Evolutionary conservation across 208 protist genomes (phyloP), one percentile per base, ranked within the genome.

Genomic region (Crithidia sp.): DNA sequence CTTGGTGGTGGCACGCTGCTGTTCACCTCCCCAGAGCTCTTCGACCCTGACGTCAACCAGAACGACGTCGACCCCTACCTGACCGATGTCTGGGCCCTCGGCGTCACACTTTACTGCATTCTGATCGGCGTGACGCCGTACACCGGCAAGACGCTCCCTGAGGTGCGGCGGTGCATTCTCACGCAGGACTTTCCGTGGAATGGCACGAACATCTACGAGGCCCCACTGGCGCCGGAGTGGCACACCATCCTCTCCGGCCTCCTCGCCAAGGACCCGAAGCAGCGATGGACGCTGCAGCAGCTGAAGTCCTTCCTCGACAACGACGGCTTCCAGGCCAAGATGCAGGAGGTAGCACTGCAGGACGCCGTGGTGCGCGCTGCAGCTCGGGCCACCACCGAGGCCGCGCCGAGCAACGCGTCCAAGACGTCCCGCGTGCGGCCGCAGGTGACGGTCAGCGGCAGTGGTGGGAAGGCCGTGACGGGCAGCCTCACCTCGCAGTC

Each of bases 91-190:
- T 96, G 91, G 91, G 89, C 91, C 0, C 77, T 96, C 9, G 91
- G 91, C 40, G 79, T 93, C 47, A 97, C 93, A 0, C 65, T 97
- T 7, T 97, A 93, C 77, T 84, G 84, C 60, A 87, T 96, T 76
- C 76, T 97, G 5, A 63, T 91, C 57, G 93, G 93, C 39, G 64
- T 74, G 39, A 69, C 89, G 0, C 93, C 93, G 28, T 97, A 95
- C 60, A 63, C 64, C 5, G 91, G 91, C 39, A 62, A 53, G 14
- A 71, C 45, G 16, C 88, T 91, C 61, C 12, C 68, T 4, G 79
- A 90, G 44, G 73, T 93, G 61, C 54, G 77, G 3, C 41, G 64
- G 6, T 78, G 70, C 66, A 87, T 97, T 14, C 62, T 73, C 19
- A 61, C 74, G 41, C 50, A 81, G 43, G 14, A 12, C 13, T 84